Evolutionary conservation across 371 early-diverging fungal species (phyloP).

Genomic region (Haplosporangium sp.): DNA sequence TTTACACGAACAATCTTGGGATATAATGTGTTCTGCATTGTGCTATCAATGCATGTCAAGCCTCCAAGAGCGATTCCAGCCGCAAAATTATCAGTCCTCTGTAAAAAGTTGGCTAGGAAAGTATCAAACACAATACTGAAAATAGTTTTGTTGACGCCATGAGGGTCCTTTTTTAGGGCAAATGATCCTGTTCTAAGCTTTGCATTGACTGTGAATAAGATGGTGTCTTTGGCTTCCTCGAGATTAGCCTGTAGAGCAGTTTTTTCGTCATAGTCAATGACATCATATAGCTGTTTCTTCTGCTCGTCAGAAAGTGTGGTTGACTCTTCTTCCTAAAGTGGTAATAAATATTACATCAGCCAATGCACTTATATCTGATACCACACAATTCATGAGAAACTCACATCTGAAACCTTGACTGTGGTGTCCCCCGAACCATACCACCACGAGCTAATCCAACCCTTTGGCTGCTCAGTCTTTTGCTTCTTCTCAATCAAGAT

Average conservation of each 20-base stretch:
- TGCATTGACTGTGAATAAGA: slow-evolving; percentile 75
- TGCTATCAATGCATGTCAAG: slow-evolving; percentile 85
- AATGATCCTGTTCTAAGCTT: slow-evolving; percentile 89
- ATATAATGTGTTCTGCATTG: slow-evolving; percentile 79
- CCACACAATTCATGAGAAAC: neutral
- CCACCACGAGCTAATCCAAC: slow-evolving; percentile 80
- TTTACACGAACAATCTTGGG: slow-evolving; percentile 89
- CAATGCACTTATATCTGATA: neutral
- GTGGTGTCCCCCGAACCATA: slow-evolving; percentile 52
- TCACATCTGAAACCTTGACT: slow-evolving; percentile 28
- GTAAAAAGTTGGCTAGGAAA: slow-evolving; percentile 67
- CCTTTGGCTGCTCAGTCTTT: slow-evolving; percentile 53
- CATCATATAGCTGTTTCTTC: slow-evolving; percentile 89
- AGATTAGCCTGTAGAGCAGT: slow-evolving; percentile 70
- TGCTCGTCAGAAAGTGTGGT: slow-evolving; percentile 79
- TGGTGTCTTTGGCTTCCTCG: slow-evolving; percentile 86
- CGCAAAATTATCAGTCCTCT: slow-evolving; percentile 78
- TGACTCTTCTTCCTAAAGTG: slow-evolving; percentile 54
- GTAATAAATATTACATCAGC: neutral
- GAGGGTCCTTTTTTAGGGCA: slow-evolving; percentile 78
- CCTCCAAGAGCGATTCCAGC: slow-evolving; percentile 82
- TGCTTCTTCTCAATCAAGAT: slow-evolving; percentile 70
- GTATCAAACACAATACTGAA: slow-evolving; percentile 79
- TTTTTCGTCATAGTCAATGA: slow-evolving; percentile 95
- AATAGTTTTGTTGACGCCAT: slow-evolving; percentile 63